Evolutionary conservation across 2,329 filamentous ascomycete genomes (phyloP).

Genomic region (Lasiodiplodia theobromae): DNA sequence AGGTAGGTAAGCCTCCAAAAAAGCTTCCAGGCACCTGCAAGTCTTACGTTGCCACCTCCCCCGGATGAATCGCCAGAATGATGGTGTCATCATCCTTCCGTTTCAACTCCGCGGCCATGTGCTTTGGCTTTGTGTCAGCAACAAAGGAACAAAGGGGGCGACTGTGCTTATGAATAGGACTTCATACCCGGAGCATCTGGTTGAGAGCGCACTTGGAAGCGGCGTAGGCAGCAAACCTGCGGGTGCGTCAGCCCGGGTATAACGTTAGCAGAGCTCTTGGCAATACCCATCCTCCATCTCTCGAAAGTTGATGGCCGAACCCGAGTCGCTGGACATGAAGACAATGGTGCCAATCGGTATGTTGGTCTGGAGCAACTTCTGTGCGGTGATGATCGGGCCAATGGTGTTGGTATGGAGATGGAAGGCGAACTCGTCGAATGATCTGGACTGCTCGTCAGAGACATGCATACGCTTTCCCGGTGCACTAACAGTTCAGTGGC

Average conservation of each 20-base stretch:
- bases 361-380: slow-evolving; percentile 57
- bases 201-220: slow-evolving; percentile 66
- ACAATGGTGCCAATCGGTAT: slow-evolving; percentile 59
- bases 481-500: slow-evolving; percentile 57
- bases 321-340: slow-evolving; percentile 66
- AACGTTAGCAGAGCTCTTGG: slow-evolving; percentile 9
- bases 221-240: slow-evolving; percentile 62
- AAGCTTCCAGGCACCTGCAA: neutral
- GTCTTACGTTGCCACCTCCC: slow-evolving; percentile 61
- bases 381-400: slow-evolving; percentile 63
- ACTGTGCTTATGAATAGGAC: neutral
- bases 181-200: slow-evolving; percentile 55
- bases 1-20: neutral
- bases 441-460: slow-evolving; percentile 44
- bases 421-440: slow-evolving; percentile 61
- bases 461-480: slow-evolving; percentile 12
- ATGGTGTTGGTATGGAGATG: slow-evolving; percentile 66
- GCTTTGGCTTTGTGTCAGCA: slow-evolving; percentile 37
- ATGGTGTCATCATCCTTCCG: slow-evolving; percentile 57
- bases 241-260: slow-evolving; percentile 1
- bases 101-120: slow-evolving; percentile 64
- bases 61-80: slow-evolving; percentile 64
- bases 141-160: neutral
- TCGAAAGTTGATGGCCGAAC: slow-evolving; percentile 59
- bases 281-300: slow-evolving; percentile 61